A percentile compares a stretch with the other conserved stretches of the same genome.
These are phyloP conservation scores for Gloeostereum incarnatum DNA, from an alignment of 768 basidiomycete genomes.

Conservation along the genomic window DNA sequence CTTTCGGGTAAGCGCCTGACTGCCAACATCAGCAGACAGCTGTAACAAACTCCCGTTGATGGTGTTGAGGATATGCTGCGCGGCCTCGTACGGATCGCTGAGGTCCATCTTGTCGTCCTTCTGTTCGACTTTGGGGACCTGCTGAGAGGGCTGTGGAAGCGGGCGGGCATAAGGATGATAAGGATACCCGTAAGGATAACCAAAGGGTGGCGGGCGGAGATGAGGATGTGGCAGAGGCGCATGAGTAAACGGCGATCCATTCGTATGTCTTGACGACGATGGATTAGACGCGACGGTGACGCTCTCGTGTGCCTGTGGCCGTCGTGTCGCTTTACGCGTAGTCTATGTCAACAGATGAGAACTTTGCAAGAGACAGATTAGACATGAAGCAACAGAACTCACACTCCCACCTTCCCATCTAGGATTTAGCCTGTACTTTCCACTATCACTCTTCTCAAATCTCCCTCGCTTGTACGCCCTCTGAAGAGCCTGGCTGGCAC, in stretches of 20 bases:
- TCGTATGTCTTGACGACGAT: slow-evolving; percentile 15
- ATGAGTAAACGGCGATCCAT: slow-evolving; percentile 52
- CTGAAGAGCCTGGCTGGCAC: slow-evolving; percentile 82
- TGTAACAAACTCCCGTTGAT: slow-evolving; percentile 55
- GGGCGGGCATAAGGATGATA: slow-evolving; percentile 9
- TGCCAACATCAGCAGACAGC: slow-evolving; percentile 12
- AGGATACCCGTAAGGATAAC: slow-evolving; percentile 4
- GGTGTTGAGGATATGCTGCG: slow-evolving; percentile 67
- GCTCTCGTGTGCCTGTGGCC: slow-evolving; percentile 52
- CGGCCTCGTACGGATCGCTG: slow-evolving; percentile 68
- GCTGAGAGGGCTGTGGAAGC: slow-evolving; percentile 5
- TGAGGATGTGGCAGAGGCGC: slow-evolving; percentile 29
- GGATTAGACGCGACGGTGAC: slow-evolving; percentile 15
- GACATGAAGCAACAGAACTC: slow-evolving; percentile 18
- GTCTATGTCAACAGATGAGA: slow-evolving; percentile 35
- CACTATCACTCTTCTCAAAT: slow-evolving; percentile 63
- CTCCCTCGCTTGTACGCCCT: slow-evolving; percentile 80
- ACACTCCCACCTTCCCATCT: slow-evolving; percentile 80
- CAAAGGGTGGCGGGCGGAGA: not conserved
- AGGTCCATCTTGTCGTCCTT: slow-evolving; percentile 28
- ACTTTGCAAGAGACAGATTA: not conserved
- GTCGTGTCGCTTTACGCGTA: slow-evolving; percentile 66
- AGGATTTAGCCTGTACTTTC: slow-evolving; percentile 68
- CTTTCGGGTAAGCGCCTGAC: slow-evolving; percentile 2
- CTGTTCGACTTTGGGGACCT: slow-evolving; percentile 9